Conservation (phyloP, 139 green algal genomes). For the Micractinium conductrix region DNA sequence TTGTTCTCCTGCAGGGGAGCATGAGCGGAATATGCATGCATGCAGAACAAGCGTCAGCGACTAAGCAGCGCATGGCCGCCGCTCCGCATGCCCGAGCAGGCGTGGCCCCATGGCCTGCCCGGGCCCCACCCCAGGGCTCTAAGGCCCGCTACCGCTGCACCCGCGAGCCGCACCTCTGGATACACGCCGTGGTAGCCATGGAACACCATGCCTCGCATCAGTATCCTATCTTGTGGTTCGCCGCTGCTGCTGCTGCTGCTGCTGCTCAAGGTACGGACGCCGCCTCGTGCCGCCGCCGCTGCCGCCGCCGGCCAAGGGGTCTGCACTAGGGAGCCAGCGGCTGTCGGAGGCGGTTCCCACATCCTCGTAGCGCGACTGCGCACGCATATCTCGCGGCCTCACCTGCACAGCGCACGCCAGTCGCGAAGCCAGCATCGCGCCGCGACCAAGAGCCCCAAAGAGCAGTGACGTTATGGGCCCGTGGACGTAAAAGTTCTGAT, state of each 20-base stretch:
- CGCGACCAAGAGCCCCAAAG: no score
- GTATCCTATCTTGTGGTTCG: conserved; percentile 41
- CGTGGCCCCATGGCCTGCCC: no score
- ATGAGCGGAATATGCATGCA: no score
- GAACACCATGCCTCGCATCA: conserved; percentile 54
- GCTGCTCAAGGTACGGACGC: no score
- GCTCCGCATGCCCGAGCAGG: no score
- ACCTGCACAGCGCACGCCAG: neutral
- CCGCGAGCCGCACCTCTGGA: neutral
- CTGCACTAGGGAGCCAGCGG: neutral
- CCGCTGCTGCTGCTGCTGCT: no score
- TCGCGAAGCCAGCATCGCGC: neutral
- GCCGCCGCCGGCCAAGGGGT: neutral
- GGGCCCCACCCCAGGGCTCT: no score
- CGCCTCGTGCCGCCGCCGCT: neutral
- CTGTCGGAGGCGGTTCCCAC: neutral
- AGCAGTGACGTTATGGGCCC: no score
- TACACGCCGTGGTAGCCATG: conserved; percentile 60
- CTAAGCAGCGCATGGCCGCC: no score
- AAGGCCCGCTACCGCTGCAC: no score
- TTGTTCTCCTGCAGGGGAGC: conserved; percentile 55
- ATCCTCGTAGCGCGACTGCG: neutral
- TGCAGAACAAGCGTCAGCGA: no score
- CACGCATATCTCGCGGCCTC: neutral
- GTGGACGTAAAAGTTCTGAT: no score